Evolutionary conservation across 441 rosid species (phyloP).

Genomic region (Populus hybrid): DNA sequence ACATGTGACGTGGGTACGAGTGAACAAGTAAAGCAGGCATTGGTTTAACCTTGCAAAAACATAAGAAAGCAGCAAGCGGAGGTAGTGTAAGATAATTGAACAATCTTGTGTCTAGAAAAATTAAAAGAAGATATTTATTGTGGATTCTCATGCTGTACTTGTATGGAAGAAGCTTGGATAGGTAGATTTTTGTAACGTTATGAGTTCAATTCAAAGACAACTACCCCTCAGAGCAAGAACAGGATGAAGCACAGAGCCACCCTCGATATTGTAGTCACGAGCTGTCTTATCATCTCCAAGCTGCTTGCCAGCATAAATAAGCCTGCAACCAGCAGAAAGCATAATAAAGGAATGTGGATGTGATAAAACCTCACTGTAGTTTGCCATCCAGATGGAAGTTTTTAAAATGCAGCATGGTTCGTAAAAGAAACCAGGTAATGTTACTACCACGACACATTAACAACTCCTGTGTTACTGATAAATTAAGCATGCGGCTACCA

Average conservation of each 20-base stretch:
- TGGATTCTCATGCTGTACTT: background rate
- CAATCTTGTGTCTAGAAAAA: too few relatives aligned
- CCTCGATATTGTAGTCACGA: conserved; percentile 31
- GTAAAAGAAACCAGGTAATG: background rate
- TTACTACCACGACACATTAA: background rate
- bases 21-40: background rate
- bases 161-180: background rate
- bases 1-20: too few relatives aligned
- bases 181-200: background rate
- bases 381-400: conserved; percentile 12
- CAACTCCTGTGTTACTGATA: background rate
- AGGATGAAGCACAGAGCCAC: conserved; percentile 96
- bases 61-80: background rate
- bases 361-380: background rate
- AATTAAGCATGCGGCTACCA: background rate
- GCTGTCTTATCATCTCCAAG: conserved; percentile 96
- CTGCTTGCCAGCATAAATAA: conserved; percentile 92
- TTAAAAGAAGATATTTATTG: background rate
- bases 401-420: background rate
- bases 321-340: conserved; percentile 43
- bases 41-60: background rate
- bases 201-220: conserved; percentile 8
- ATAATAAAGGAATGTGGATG: background rate
- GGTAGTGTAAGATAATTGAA: background rate
- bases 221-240: conserved; percentile 96